Conservation (phyloP, 345 rosid species). For the Raphanus raphanistrum region DNA sequence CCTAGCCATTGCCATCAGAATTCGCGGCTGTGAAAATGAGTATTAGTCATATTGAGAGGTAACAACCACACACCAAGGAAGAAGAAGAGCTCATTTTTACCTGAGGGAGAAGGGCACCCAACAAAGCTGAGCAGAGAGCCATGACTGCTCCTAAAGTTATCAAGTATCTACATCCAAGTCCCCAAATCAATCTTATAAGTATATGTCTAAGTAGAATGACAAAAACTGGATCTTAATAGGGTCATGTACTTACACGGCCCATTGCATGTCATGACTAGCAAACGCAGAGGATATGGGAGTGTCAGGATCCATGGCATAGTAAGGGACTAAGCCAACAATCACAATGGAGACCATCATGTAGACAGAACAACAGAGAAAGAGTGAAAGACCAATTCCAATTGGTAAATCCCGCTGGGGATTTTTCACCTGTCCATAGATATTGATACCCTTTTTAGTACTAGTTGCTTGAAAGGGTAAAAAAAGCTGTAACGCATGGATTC, state of each 20-base stretch:
- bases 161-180: slow-evolving; percentile 58
- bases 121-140: slow-evolving; percentile 91
- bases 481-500: not conserved
- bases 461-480: not conserved
- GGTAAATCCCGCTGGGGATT: slow-evolving; percentile 98
- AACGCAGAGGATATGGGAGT: slow-evolving; percentile 98
- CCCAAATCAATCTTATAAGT: not conserved
- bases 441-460: not conserved
- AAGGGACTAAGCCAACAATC: slow-evolving; percentile 93
- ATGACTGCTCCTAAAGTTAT: slow-evolving; percentile 86
- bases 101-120: slow-evolving; percentile 99
- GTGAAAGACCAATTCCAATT: slow-evolving; percentile 81
- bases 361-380: slow-evolving; percentile 78
- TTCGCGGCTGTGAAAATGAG: slow-evolving; percentile 65
- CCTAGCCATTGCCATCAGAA: slow-evolving; percentile 94
- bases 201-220: not conserved
- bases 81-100: slow-evolving; percentile 39
- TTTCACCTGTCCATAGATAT: slow-evolving; percentile 60
- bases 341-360: slow-evolving; percentile 95
- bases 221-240: not conserved
- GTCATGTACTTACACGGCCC: slow-evolving; percentile 84
- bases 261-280: slow-evolving; percentile 82
- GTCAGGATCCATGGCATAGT: slow-evolving; percentile 96
- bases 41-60: not conserved
- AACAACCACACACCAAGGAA: not conserved